These are phyloP conservation scores for Lactarius trivialis DNA, from an alignment of 768 basidiomycete species.

Conservation along the genomic window DNA sequence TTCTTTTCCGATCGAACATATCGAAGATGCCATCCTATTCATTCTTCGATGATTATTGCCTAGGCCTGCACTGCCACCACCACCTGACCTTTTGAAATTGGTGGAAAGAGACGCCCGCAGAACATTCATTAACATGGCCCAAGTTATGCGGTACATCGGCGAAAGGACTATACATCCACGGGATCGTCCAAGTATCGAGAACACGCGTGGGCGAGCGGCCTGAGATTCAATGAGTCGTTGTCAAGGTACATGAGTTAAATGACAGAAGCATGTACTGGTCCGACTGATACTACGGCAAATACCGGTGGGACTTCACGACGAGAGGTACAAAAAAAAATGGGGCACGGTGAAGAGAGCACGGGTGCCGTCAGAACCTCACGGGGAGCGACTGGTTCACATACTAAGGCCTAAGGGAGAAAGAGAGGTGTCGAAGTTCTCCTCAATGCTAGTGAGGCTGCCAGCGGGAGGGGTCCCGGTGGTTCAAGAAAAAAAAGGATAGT, in stretches of 20 bases:
- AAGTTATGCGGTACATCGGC: conserved; percentile 51
- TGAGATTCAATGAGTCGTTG: conserved; percentile 39
- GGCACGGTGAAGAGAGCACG: conserved; percentile 27
- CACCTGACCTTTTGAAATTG: conserved; percentile 53
- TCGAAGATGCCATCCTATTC: no score
- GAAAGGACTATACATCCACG: conserved; percentile 70
- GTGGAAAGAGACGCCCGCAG: conserved; percentile 59
- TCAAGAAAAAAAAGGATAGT: no score
- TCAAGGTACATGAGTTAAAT: conserved; percentile 39
- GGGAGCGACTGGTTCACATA: conserved; percentile 36
- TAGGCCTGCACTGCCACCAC: conserved; percentile 39
- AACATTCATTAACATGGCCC: conserved; percentile 47
- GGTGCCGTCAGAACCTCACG: conserved; percentile 56
- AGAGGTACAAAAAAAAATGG: conserved; percentile 46
- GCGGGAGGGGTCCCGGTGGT: no score
- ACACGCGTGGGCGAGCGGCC: conserved; percentile 66
- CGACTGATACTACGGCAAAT: conserved; percentile 38
- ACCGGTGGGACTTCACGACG: conserved; percentile 55
- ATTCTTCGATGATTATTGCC: conserved; percentile 68
- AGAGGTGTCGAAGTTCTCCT: conserved; percentile 25
- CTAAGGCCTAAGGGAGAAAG: conserved; percentile 35
- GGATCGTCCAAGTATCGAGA: conserved; percentile 81
- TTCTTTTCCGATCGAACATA: no score
- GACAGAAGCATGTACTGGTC: conserved; percentile 38
- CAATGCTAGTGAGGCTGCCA: background rate